Base-by-base conservation (phyloP, 2,329 filamentous ascomycete genomes). In the Decorospora gaudefroyi region DNA sequence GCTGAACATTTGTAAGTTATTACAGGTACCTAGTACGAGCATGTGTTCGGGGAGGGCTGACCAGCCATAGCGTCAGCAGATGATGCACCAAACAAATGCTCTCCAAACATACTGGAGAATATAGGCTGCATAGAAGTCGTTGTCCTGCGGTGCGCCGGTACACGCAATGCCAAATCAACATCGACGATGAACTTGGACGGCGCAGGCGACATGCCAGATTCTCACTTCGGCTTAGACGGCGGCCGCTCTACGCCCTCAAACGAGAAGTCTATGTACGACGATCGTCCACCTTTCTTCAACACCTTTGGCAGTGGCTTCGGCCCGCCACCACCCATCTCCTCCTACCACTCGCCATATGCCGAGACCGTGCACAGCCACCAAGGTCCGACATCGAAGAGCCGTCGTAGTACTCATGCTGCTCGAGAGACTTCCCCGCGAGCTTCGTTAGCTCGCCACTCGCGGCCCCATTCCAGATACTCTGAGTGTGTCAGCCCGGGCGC, bases 51-150 rank as follows among this genome's bases (percentile, higher is more conserved):
- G n/a, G n/a, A n/a, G n/a, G n/a, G 23, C 55, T 68, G 17, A 70
- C 43, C 9, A 15, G 0, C 18, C 6, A 21, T 26, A 76, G 74
- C 51, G 3, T 59, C 62, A 37, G 70, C 72, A 10, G 68, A 75
- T 42, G 61, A 61, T n/a, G 64, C 67, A 3, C 61, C 68, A 0
- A 53, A 64, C 4, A 43, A 57, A 10, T 67, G 62, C 28, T 61
- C 64, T 2, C 48, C 62, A 3, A 59, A 69, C 16, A 58, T 68
- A 9, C 35, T 70, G 1, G 56, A 72, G 2, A 74, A 73, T 33
- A 61, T 76, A 13, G 76, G 75, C 23, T 74, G 68, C 11, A 77
- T 78, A 21, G 75, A 78, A 51, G 71, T 78, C 11, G 57, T 78
- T 3, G 68, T 77, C 3, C 59, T 77, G 12, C 70, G 76, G 19